phyloP scores from a whole-genome alignment of 371 early-diverging fungal genomes.

The Rhizopus arrhizus region DNA sequence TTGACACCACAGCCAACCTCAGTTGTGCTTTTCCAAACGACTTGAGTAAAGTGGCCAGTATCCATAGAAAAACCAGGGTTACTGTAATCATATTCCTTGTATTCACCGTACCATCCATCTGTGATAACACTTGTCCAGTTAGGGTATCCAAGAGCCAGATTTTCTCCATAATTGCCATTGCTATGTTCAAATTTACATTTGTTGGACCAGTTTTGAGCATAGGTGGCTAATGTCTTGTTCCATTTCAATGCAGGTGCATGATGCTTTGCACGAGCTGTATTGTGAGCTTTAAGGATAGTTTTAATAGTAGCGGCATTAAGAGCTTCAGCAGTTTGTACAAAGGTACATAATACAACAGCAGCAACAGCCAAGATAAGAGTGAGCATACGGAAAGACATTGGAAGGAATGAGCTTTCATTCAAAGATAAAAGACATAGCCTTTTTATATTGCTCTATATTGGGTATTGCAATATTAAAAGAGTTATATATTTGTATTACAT shows the following conservation, averaged over 20 bases:
- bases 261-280: conserved; percentile 50
- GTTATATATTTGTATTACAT: too few species aligned
- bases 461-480: too few species aligned
- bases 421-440: too few species aligned
- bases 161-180: conserved; percentile 30
- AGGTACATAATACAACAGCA: conserved; percentile 10
- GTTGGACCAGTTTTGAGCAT: conserved; percentile 54
- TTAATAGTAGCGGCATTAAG: background rate
- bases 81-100: conserved; percentile 40
- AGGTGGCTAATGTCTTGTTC: conserved; percentile 42
- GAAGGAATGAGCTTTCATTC: background rate
- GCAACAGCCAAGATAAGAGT: conserved; percentile 1
- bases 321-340: conserved; percentile 13
- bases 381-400: background rate
- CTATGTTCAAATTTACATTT: conserved; percentile 22
- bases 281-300: conserved; percentile 41
- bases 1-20: conserved; percentile 50
- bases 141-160: conserved; percentile 48
- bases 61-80: conserved; percentile 35
- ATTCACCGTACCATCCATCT: conserved; percentile 53
- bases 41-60: conserved; percentile 56
- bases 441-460: too few species aligned
- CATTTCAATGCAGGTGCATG: conserved; percentile 49
- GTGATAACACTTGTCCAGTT: conserved; percentile 30
- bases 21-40: conserved; percentile 55